Conservation (phyloP, 2,329 filamentous ascomycete genomes). For the Hymenoscyphus fructigenus region DNA sequence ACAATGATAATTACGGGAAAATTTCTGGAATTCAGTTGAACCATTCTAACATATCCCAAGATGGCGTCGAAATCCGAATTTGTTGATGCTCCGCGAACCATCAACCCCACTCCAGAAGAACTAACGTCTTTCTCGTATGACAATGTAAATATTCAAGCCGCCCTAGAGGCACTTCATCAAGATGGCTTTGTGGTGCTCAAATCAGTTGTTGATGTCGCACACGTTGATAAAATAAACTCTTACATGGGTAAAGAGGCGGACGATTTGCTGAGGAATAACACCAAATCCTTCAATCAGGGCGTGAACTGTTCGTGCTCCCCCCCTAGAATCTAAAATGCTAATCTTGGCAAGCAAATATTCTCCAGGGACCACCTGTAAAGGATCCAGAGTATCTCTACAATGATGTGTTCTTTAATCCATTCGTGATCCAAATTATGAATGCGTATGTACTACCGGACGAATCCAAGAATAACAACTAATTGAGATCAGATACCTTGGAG, state of each 20-base stretch:
- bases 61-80: not conserved
- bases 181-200: slow-evolving; percentile 42
- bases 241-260: slow-evolving; percentile 40
- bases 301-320: slow-evolving; percentile 34
- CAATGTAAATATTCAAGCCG: slow-evolving; percentile 35
- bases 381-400: slow-evolving; percentile 37
- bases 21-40: not conserved
- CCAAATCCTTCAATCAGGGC: slow-evolving; percentile 39
- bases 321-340: not conserved
- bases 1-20: not conserved
- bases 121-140: slow-evolving; percentile 29
- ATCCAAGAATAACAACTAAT: not conserved
- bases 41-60: not conserved
- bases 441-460: slow-evolving; percentile 27
- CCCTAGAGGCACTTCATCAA: slow-evolving; percentile 39
- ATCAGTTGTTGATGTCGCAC: slow-evolving; percentile 37
- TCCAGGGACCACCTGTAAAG: slow-evolving; percentile 40
- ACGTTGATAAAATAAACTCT: slow-evolving; percentile 38
- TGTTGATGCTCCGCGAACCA: slow-evolving; percentile 22
- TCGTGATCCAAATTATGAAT: slow-evolving; percentile 42
- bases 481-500: slow-evolving; percentile 42
- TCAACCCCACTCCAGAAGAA: slow-evolving; percentile 30
- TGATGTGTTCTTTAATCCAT: slow-evolving; percentile 44
- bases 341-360: slow-evolving; percentile 39
- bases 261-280: slow-evolving; percentile 31